These are phyloP conservation scores for Metschnikowia gelsemii DNA, from an alignment of 805 yeast genomes.

Conservation along the genomic window DNA sequence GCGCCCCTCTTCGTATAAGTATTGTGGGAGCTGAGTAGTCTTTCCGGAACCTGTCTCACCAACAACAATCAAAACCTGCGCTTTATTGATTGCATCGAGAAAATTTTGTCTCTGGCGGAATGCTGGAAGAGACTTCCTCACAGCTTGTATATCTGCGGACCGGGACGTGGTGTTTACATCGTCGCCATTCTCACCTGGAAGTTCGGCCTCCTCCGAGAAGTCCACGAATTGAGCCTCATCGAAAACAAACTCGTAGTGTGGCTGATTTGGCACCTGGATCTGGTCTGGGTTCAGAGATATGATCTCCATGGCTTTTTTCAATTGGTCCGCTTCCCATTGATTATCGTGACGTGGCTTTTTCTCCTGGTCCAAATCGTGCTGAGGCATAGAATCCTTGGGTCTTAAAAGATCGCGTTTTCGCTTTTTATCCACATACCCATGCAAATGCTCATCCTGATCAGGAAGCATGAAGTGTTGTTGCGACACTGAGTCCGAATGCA, in stretches of 20 bases:
- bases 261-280: slow-evolving; percentile 40
- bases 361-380: slow-evolving; percentile 24
- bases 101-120: slow-evolving; percentile 60
- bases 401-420: slow-evolving; percentile 53
- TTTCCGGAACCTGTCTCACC: slow-evolving; percentile 95
- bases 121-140: slow-evolving; percentile 73
- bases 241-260: slow-evolving; percentile 71
- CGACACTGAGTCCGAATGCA: background rate
- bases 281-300: slow-evolving; percentile 34
- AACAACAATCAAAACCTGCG: slow-evolving; percentile 72
- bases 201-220: slow-evolving; percentile 46
- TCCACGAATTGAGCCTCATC: slow-evolving; percentile 63
- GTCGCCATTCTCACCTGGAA: slow-evolving; percentile 28
- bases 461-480: slow-evolving; percentile 38
- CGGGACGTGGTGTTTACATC: slow-evolving; percentile 8
- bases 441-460: slow-evolving; percentile 52
- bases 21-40: slow-evolving; percentile 92
- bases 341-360: slow-evolving; percentile 23
- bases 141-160: slow-evolving; percentile 40
- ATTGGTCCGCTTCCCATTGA: slow-evolving; percentile 57
- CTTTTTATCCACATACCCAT: slow-evolving; percentile 53
- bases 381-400: slow-evolving; percentile 21
- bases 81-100: slow-evolving; percentile 54
- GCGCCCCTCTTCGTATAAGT: slow-evolving; percentile 78
- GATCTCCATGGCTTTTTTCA: slow-evolving; percentile 38